These are phyloP conservation scores for Nigrospora osmanthi DNA, from an alignment of 2,329 filamentous ascomycete species.

Conservation along the genomic window DNA sequence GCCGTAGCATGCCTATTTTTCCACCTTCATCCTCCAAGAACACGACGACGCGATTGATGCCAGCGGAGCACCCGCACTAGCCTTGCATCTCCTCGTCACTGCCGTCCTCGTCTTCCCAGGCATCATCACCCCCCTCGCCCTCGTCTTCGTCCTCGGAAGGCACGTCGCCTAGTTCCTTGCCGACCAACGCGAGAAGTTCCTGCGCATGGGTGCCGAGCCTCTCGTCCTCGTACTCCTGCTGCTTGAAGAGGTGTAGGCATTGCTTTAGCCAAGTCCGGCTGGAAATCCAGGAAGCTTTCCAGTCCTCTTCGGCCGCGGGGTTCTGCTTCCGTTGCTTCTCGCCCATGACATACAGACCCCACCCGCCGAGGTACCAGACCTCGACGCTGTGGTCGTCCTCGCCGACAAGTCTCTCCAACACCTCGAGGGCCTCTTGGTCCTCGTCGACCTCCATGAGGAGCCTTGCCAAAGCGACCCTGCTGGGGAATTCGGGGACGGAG, in stretches of 20 bases:
- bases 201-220: constrained; percentile 66
- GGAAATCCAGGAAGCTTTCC: constrained; percentile 59
- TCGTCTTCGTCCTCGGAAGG: constrained; percentile 47
- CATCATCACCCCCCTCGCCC: constrained; percentile 42
- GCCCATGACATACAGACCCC: constrained; percentile 76
- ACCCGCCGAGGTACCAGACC: constrained; percentile 94
- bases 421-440: constrained; percentile 76
- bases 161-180: constrained; percentile 55
- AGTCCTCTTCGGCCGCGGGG: constrained; percentile 37
- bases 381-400: constrained; percentile 95
- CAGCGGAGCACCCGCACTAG: constrained; percentile 4
- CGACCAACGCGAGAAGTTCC: constrained; percentile 60
- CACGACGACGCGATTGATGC: too few species aligned
- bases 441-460: constrained; percentile 86
- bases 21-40: too few species aligned
- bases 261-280: constrained; percentile 78
- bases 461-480: constrained; percentile 73
- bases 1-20: neutral
- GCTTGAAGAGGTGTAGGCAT: constrained; percentile 69
- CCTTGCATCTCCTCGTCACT: constrained; percentile 53
- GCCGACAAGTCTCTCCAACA: constrained; percentile 72
- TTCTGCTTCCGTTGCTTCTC: constrained; percentile 52
- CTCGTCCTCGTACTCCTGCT: constrained; percentile 80
- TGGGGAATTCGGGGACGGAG: constrained; percentile 75
- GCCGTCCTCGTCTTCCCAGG: constrained; percentile 33